phyloP scores from a whole-genome alignment of 305 asterid species.

The Petunia hybrid region DNA sequence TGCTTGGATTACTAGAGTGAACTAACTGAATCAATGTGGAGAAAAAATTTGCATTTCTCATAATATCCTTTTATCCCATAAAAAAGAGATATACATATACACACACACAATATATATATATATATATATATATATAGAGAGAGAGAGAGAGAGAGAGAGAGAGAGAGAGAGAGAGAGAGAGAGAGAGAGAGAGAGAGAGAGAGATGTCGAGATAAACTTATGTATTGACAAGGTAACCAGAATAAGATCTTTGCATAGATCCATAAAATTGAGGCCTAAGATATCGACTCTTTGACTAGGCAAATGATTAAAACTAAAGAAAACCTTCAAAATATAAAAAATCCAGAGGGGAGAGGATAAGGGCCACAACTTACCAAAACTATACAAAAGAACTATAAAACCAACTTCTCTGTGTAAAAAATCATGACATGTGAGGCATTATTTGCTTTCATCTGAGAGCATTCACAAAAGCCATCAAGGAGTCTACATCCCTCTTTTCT shows the following conservation, averaged over 20 bases:
- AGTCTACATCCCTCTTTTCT: slow-evolving; percentile 84
- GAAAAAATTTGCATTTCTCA: background rate
- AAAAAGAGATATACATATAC: no score
- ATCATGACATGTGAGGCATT: background rate
- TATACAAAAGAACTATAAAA: background rate
- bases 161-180: no score
- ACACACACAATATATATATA: no score
- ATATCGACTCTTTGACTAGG: background rate
- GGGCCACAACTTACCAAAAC: background rate
- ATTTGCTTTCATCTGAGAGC: slow-evolving; percentile 58
- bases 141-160: no score
- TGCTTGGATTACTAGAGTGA: background rate
- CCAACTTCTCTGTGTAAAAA: background rate
- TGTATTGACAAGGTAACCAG: background rate
- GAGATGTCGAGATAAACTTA: background rate
- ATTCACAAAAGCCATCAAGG: slow-evolving; percentile 81
- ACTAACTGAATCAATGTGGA: background rate
- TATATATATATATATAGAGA: no score
- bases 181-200: background rate
- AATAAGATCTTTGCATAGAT: background rate
- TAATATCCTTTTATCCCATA: background rate
- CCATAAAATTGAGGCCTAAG: background rate
- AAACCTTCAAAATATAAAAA: no score
- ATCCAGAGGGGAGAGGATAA: background rate
- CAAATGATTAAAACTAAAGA: no score